Base-by-base conservation (phyloP, 163 green algal species). In the Chlamydomonas reinhardtii region DNA sequence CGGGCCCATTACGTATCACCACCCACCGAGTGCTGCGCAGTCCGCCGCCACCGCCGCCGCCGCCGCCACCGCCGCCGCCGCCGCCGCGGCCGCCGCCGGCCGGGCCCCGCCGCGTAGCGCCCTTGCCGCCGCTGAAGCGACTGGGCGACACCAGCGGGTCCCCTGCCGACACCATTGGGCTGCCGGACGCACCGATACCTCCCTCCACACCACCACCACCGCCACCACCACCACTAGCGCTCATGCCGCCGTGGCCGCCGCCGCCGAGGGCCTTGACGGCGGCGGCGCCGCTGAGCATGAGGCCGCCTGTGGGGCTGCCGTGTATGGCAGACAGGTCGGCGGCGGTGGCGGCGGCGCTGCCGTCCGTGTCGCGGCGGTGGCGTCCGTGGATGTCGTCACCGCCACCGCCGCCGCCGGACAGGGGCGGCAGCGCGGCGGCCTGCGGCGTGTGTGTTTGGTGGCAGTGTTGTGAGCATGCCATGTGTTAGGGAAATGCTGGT, bases 111-210 rank as follows among this genome's bases (percentile, higher is more conserved):
- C 61, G 24, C 16, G 25, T 68, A 5, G 25, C 61, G 76, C 76
- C 76, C 76, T 77, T 85, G 71, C 39, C 70, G 56, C 27, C 59
- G 83, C 74, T 84, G 83, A 89, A 89, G 34, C 83, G 74, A 29
- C 29, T 75, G 59, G 83, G 83, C 9, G 83, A 89, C 2, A 89
- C 83, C 66, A 89, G 37, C 35, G 83, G 83, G 83, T 89, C 83
- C 0, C 72, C 74, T 0, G 83, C 61, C 29, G 83, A 89, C 74
- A 89, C 83, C 74, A 89, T 68, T 4, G 68, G 68, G 52, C 79
- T 70, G 9, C 68, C 65, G 11, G 79, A 69, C 17, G 79, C 76
- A 31, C 77, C 77, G 2, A 54, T 19, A 27, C 66, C 66, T 0
- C 48, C 43, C 31, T 24, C 20, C 16, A 25, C 43, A 20, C 31